phyloP scores from a whole-genome alignment of 106 monocot species.

The Agapanthus africanus region DNA sequence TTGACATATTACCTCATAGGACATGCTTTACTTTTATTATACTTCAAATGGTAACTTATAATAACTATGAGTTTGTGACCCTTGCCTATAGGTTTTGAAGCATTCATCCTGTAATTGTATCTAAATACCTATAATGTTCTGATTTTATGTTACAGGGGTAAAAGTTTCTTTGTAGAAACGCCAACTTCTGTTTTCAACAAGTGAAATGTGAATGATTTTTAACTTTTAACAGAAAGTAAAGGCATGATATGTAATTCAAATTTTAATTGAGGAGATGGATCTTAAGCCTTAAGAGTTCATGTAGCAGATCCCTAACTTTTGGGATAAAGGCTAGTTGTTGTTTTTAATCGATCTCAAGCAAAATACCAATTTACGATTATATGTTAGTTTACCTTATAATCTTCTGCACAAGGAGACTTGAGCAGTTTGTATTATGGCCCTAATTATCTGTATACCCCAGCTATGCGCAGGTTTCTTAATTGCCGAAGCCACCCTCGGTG shows the following conservation, averaged over 20 bases:
- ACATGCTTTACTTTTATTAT: too few relatives aligned
- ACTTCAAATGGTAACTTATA: neutral
- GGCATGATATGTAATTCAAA: too few relatives aligned
- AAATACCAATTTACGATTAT: neutral
- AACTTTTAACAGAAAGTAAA: too few relatives aligned
- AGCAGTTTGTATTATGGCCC: neutral
- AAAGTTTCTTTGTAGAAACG: neutral
- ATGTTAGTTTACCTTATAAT: neutral
- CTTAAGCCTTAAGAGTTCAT: too few relatives aligned
- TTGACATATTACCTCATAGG: too few relatives aligned
- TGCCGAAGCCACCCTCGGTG: slow-evolving; percentile 45
- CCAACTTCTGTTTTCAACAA: too few relatives aligned
- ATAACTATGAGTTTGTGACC: neutral
- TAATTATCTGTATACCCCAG: slow-evolving; percentile 18
- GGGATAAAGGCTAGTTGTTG: too few relatives aligned
- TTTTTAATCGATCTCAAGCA: neutral
- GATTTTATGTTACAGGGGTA: neutral
- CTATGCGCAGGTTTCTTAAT: slow-evolving; percentile 48
- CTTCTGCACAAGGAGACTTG: too few relatives aligned
- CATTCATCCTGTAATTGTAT: neutral
- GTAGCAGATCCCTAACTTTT: too few relatives aligned
- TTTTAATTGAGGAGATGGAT: too few relatives aligned
- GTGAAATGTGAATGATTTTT: too few relatives aligned
- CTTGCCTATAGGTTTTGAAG: neutral
- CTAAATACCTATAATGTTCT: neutral